Evolutionary conservation across 2,329 filamentous ascomycete genomes (phyloP), one percentile per base, ranked within the genome.

Genomic region (Harringtonia aguacate): DNA sequence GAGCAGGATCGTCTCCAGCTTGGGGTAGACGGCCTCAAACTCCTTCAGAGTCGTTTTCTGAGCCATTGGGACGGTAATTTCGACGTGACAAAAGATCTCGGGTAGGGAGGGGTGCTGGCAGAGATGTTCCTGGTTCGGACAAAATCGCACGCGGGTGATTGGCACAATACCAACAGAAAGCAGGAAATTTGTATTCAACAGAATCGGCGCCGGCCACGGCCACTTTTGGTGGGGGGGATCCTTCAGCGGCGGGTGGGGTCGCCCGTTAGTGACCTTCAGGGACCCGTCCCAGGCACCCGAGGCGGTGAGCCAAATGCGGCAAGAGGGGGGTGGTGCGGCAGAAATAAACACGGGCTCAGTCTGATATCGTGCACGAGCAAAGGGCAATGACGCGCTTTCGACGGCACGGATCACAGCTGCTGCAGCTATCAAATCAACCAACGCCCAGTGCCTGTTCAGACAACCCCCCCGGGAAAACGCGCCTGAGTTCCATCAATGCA

Each of bases 21-120:
- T 82, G 45, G 87, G 86, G 69, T 89, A 97, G 61, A 95, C 77
- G 37, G 79, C 72, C 74, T 97, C 88, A 63, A 98, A 98, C 58
- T 94, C 82, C 58, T 84, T 72, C 47, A 89, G 79, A 39, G 82
- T 89, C 41, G 83, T 83, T 54, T 80, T 79, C 72, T 92, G 67
- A 35, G 76, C 73, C 75, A 79, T 80, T 42, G 57, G 36, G 36
- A 36, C 17, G 34, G 17, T n/a, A n/a, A 24, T 4, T 27, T 27
- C 24, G n/a, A 29, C 18, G 17, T 10, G n/a, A 24, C 10, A 29
- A 30, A 17, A 9, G n/a, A 39, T 8, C 4, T 27, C 10, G 6
- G 24, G 24, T 10, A 27, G 30, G 13, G 30, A 31, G 4, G 30
- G 30, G 5, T 13, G 30, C 13, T n/a, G n/a, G 30, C 12, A 14